Percentiles rank a stretch among this genome's conserved stretches.
These are phyloP conservation scores for Spathaspora arborariae DNA, from an alignment of 805 yeast species.

Conservation along the genomic window DNA sequence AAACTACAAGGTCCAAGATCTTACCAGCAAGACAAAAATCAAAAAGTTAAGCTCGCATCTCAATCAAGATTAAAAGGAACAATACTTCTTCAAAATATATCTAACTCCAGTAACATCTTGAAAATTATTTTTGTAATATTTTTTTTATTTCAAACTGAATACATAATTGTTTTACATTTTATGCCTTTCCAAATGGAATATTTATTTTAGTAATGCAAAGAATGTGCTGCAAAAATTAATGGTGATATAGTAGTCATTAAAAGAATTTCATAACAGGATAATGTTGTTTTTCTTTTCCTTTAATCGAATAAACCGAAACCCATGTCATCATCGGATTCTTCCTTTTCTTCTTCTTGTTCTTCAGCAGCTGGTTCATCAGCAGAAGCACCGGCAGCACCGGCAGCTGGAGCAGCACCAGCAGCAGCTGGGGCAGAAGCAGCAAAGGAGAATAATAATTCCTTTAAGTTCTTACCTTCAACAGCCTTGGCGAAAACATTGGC, in stretches of 20 bases:
- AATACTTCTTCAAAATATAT: too few relatives aligned
- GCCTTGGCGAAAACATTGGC: conserved; percentile 88
- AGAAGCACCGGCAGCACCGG: conserved; percentile 27
- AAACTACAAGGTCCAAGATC: background rate
- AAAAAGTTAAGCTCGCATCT: background rate
- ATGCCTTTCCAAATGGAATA: background rate
- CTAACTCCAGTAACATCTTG: background rate
- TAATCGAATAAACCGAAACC: conserved; percentile 99
- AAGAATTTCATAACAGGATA: background rate
- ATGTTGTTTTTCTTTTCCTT: conserved; percentile 14
- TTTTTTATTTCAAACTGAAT: background rate
- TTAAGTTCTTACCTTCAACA: conserved; percentile 76
- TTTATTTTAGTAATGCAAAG: background rate
- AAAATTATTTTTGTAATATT: background rate
- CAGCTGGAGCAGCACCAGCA: conserved; percentile 29
- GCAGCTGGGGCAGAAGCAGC: conserved; percentile 48
- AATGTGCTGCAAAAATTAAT: background rate
- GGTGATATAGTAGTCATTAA: conserved; percentile 1
- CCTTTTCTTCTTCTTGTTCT: conserved; percentile 64
- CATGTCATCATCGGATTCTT: conserved; percentile 74
- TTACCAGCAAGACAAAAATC: background rate
- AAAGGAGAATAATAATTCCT: conserved; percentile 61
- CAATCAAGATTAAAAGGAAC: too few relatives aligned
- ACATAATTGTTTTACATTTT: background rate
- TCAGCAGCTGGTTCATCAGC: conserved; percentile 65